A percentile compares a stretch with the other conserved stretches of the same genome.
Conservation (phyloP, 2,329 filamentous ascomycete genomes). For the Beauveria rudraprayagi region DNA sequence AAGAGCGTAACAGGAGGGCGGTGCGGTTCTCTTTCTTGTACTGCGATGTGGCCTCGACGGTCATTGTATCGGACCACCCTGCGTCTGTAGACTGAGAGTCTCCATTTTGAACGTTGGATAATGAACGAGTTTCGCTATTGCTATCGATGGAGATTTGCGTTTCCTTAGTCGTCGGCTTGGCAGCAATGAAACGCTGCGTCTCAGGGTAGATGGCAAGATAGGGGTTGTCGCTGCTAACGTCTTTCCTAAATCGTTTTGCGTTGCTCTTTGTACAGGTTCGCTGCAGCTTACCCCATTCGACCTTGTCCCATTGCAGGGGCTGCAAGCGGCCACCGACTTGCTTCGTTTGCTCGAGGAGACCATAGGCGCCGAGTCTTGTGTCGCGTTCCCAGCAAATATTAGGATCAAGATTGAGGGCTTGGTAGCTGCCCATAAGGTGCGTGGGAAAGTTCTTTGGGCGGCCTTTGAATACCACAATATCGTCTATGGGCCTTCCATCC, state of each 20-base stretch:
- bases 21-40: constrained; percentile 46
- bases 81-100: not conserved
- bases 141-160: not conserved
- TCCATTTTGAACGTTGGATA: not conserved
- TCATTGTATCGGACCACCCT: not conserved
- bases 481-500: constrained; percentile 48
- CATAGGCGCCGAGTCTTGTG: constrained; percentile 61
- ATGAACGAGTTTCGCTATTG: not conserved
- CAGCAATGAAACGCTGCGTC: constrained; percentile 16
- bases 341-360: constrained; percentile 41
- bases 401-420: constrained; percentile 50
- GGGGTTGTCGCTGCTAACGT: constrained; percentile 33
- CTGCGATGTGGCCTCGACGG: constrained; percentile 14
- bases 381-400: constrained; percentile 61
- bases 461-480: constrained; percentile 57
- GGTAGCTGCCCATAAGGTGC: constrained; percentile 55
- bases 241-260: constrained; percentile 50
- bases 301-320: constrained; percentile 49
- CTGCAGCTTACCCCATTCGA: constrained; percentile 67
- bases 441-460: constrained; percentile 50
- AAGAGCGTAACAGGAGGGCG: constrained; percentile 68
- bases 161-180: constrained; percentile 3
- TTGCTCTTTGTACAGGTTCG: constrained; percentile 58
- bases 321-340: constrained; percentile 31
- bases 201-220: constrained; percentile 35